These are phyloP conservation scores for Xylaria sp. DNA, from an alignment of 2,329 filamentous ascomycete genomes.

Conservation along the genomic window DNA sequence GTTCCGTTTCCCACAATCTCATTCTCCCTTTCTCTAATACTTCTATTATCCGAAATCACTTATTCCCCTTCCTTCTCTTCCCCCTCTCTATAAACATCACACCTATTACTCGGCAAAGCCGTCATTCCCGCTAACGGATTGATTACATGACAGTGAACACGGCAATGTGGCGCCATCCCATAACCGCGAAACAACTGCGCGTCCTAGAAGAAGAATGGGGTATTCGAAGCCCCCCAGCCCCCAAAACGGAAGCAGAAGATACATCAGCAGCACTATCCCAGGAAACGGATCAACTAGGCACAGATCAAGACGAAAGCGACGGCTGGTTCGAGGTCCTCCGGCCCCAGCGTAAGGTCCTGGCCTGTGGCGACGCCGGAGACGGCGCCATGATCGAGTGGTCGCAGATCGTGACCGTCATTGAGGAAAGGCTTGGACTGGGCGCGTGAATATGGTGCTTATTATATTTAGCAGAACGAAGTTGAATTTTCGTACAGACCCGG, in stretches of 20 bases:
- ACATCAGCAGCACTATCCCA: not conserved
- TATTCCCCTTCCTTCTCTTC: not conserved
- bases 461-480: no score
- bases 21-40: not conserved
- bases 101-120: no score
- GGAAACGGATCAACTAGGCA: constrained; percentile 49
- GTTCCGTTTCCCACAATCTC: not conserved
- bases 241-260: constrained; percentile 7
- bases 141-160: constrained; percentile 79
- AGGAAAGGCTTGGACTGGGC: constrained; percentile 58
- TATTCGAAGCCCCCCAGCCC: constrained; percentile 43
- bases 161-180: constrained; percentile 88
- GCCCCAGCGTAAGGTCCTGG: constrained; percentile 80
- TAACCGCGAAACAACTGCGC: constrained; percentile 78
- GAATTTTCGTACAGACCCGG: not conserved
- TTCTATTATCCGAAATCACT: no score
- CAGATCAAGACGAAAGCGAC: constrained; percentile 42
- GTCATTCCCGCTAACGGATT: constrained; percentile 2
- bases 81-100: no score
- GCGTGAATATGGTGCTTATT: not conserved
- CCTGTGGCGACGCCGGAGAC: constrained; percentile 84
- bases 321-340: constrained; percentile 77
- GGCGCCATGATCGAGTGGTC: constrained; percentile 88
- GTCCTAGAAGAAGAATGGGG: constrained; percentile 82
- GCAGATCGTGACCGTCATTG: constrained; percentile 75